Base-by-base conservation (phyloP, 139 green algal genomes). In the Pseudopediastrum boryanum region DNA sequence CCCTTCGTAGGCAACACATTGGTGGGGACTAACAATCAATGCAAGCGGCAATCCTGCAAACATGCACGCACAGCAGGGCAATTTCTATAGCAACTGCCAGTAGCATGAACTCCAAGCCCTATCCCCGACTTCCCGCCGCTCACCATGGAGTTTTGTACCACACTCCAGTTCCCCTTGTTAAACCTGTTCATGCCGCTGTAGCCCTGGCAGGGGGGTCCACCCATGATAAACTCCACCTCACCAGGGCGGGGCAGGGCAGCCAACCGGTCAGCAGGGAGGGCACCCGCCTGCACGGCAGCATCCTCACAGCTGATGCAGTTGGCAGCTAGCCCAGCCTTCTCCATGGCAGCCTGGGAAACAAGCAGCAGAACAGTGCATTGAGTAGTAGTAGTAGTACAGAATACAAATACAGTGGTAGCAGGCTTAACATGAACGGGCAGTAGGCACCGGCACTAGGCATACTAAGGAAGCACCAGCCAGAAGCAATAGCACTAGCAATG, bases 131-230 rank as follows among this genome's bases (percentile, higher is more conserved):
- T n/a, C n/a, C n/a, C n/a, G n/a, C 33, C 41, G 5, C 80, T 50
- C 58, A 95, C 94, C 95, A 98, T 98, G 73, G 83, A 90, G 91
- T 98, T 98, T 88, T 98, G 95, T 74, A 98, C 92, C 85, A 96
- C 94, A 62, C 83, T 93, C 95, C 95, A 98, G 83, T 94, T 94
- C 83, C 95, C 87, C 89, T 97, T 95, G 90, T 99, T 99, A 90
- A 99, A 99, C 42, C 95, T 89, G 84, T 99, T 99, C 95, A 99
- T 99, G 78, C 95, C 95, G 19, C 88, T 95, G 89, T 98, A 99
- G 66, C 95, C 95, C 90, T 99, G 94, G 92, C 95, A 99, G 61
- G 95, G 95, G 0, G 95, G 95, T 1, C 95, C 95, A 27, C 95
- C 94, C 82, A 94, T 97, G 70, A 99, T 95, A 86, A 99, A 98